Conservation (phyloP, 2,329 filamentous ascomycete genomes). For the Botrytis aclada region DNA sequence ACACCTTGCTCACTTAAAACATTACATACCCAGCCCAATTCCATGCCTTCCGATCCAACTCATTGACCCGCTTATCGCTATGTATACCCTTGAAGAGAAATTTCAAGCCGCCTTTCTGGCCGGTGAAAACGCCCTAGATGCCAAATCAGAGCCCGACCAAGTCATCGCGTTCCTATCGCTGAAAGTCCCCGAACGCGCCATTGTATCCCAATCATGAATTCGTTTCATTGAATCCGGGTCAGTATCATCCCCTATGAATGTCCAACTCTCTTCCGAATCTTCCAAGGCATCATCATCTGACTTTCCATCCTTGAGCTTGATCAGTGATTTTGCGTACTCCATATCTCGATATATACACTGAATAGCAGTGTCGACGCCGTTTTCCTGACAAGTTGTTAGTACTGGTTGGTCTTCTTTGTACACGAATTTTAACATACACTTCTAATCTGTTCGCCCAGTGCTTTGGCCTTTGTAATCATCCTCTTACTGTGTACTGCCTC, state of each 20-base stretch:
- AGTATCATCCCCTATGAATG: constrained; percentile 64
- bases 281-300: constrained; percentile 53
- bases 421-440: constrained; percentile 56
- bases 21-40: background rate
- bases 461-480: constrained; percentile 83
- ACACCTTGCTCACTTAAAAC: background rate
- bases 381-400: constrained; percentile 59
- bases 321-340: constrained; percentile 83
- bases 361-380: constrained; percentile 85
- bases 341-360: constrained; percentile 92
- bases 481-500: constrained; percentile 84
- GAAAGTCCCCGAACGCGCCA: constrained; percentile 30
- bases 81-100: background rate
- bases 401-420: background rate
- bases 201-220: constrained; percentile 36
- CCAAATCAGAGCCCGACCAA: constrained; percentile 23
- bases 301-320: constrained; percentile 62
- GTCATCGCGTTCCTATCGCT: constrained; percentile 14
- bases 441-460: constrained; percentile 83
- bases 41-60: background rate
- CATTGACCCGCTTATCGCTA: background rate
- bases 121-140: constrained; percentile 12
- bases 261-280: constrained; percentile 81
- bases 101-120: constrained; percentile 11
- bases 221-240: constrained; percentile 36